A percentile compares a stretch with the other conserved stretches of the same genome.
Evolutionary conservation across 176 grass and related monocot genomes (phyloP).

Genomic region (Oryza glumipatula): DNA sequence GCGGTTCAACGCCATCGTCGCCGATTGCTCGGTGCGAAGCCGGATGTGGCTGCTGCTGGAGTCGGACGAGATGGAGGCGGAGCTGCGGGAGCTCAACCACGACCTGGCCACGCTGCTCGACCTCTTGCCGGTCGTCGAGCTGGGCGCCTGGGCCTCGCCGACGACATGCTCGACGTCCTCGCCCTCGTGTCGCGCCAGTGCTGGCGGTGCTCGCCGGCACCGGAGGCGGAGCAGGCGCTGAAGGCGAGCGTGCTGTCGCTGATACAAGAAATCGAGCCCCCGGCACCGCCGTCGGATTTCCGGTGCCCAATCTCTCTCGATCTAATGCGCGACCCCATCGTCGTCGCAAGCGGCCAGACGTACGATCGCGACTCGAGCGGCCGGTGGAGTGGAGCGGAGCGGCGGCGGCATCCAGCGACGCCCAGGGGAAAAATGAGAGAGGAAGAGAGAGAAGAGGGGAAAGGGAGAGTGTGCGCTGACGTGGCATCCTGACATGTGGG

Average conservation of each 20-base stretch:
- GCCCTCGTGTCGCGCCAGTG: conserved; percentile 72
- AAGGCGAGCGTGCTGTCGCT: conserved; percentile 61
- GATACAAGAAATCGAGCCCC: conserved; percentile 61
- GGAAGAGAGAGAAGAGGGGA: too few relatives aligned
- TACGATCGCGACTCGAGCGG: conserved; percentile 84
- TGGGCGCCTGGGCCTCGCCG: conserved; percentile 48
- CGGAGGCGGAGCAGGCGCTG: conserved; percentile 43
- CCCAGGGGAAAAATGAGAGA: too few relatives aligned
- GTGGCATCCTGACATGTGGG: too few relatives aligned
- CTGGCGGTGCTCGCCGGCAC: conserved; percentile 49
- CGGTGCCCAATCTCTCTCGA: conserved; percentile 95
- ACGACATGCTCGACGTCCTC: conserved; percentile 68
- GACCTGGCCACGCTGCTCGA: conserved; percentile 82
- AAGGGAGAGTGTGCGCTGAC: too few relatives aligned
- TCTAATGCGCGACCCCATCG: conserved; percentile 83
- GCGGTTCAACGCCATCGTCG: conserved; percentile 66
- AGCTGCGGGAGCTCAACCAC: conserved; percentile 47
- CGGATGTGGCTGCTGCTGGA: conserved; percentile 72
- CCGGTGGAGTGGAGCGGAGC: conserved; percentile 40
- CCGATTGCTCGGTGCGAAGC: conserved; percentile 69
- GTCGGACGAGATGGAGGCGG: conserved; percentile 54
- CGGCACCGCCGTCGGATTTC: conserved; percentile 72
- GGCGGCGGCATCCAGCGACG: too few relatives aligned
- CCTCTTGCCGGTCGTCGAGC: conserved; percentile 66
- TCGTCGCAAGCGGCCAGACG: conserved; percentile 84